Base-by-base conservation (phyloP, 129 eudicot species). In the Apium graveolens region DNA sequence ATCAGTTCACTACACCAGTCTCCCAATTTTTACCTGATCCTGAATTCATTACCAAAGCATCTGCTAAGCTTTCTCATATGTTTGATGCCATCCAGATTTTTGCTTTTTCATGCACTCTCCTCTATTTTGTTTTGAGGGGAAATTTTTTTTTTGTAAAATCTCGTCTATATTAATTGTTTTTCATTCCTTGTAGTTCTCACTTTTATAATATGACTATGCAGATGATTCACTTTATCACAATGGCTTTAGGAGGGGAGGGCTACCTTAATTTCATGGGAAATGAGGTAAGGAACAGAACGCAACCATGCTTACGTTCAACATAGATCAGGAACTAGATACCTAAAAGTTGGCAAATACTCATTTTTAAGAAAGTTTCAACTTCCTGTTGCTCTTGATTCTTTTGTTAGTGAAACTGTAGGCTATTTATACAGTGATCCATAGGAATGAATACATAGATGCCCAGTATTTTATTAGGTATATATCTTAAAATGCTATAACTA, bases 191-290 rank as follows among this genome's bases (percentile, higher is more conserved):
- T 32, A 31, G 27, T 70, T 70, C 68, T 70, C 72, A 12, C 37
- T 79, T 55, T 43, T 43, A 34, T 71, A n/a, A 45, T 63, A 75
- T 72, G 81, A 70, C 32, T 80, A 37, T 74, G 82, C 87, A 96
- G 99, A 96, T 96, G 97, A 92, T 96, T 82, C 99, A 96, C 88
- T 90, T 90, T 82, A 82, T 96, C 80, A 96, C 99, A 7, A 96
- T 96, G 99, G 99, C 99, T 74, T 80, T 96, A 76, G 99, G 99
- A 82, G 99, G 99, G 81, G 99, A 90, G 51, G 99, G 99, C 68
- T 96, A 96, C 86, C 99, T 96, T 75, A 92, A 87, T 86, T 96
- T 96, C 89, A 96, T 96, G 99, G 99, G 99, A 78, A 96, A 96
- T 76, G 99, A 96, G 97, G 99, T 90, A 83, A 82, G 44, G 62